A percentile compares a stretch with the other conserved stretches of the same genome.
Conservation (phyloP, 768 basidiomycete genomes). For the Amanita pallidorosea region DNA sequence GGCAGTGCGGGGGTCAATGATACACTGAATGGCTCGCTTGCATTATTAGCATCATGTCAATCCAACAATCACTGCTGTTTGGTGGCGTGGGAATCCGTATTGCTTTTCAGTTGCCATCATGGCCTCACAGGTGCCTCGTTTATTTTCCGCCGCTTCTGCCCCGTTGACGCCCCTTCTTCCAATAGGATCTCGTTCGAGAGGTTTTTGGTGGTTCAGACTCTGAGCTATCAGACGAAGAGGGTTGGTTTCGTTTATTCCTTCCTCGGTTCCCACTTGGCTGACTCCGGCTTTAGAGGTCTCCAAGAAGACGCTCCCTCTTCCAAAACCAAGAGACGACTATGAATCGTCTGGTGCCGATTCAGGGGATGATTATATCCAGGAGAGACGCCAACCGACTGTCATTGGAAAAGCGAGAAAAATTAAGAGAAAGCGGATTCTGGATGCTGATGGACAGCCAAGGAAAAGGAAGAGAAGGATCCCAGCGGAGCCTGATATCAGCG, state of each 20-base stretch:
- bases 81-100: conserved; percentile 2
- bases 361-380: conserved; percentile 40
- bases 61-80: background rate
- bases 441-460: conserved; percentile 21
- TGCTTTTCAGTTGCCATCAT: background rate
- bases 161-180: conserved; percentile 6
- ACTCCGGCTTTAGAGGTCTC: conserved; percentile 5
- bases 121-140: conserved; percentile 13
- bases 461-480: conserved; percentile 51
- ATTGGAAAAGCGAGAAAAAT: conserved; percentile 23
- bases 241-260: conserved; percentile 15
- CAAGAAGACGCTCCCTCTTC: conserved; percentile 18
- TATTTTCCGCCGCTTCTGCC: background rate
- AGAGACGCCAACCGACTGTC: conserved; percentile 14
- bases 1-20: too few relatives aligned
- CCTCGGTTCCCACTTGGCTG: background rate
- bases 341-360: conserved; percentile 36
- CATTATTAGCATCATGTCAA: background rate
- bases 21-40: too few relatives aligned
- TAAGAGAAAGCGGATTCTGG: conserved; percentile 15
- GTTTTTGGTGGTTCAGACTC: conserved; percentile 82
- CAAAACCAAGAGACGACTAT: conserved; percentile 32
- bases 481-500: conserved; percentile 54
- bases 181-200: conserved; percentile 45
- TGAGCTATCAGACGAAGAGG: conserved; percentile 73